Conservation (phyloP, 2,329 filamentous ascomycete genomes). For the Pseudogymnoascus verrucosus region DNA sequence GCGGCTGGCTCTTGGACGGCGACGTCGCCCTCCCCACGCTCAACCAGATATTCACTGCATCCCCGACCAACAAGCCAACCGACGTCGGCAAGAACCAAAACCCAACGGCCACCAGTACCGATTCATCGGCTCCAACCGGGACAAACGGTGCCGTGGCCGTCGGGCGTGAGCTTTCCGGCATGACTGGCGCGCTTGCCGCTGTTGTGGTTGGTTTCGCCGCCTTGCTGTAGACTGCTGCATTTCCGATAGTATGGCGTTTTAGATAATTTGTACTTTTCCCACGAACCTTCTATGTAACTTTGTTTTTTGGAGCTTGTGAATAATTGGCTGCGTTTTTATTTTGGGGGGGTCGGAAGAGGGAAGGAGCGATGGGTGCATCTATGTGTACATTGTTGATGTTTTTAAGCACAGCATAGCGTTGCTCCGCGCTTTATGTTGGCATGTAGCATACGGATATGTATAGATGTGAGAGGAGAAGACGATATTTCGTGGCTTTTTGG, state of each 20-base stretch:
- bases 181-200: neutral
- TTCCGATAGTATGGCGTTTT: neutral
- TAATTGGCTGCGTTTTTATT: neutral
- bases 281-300: slow-evolving; percentile 10
- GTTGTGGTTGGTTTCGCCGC: neutral
- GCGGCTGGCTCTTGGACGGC: slow-evolving; percentile 66
- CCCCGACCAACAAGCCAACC: slow-evolving; percentile 13
- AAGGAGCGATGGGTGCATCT: neutral
- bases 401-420: neutral
- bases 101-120: neutral
- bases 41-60: slow-evolving; percentile 39
- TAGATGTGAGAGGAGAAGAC: neutral
- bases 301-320: neutral
- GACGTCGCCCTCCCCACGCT: slow-evolving; percentile 62
- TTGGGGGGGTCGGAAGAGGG: neutral
- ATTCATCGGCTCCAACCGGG: neutral
- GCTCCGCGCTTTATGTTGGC: neutral
- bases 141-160: neutral
- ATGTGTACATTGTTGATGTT: neutral
- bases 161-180: neutral
- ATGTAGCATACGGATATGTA: neutral
- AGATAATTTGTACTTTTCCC: slow-evolving; percentile 8
- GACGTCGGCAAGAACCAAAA: neutral
- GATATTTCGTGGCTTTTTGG: neutral
- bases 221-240: neutral